Conservation (phyloP, 148 eudicot genomes). For the Dysphania ambrosioides region DNA sequence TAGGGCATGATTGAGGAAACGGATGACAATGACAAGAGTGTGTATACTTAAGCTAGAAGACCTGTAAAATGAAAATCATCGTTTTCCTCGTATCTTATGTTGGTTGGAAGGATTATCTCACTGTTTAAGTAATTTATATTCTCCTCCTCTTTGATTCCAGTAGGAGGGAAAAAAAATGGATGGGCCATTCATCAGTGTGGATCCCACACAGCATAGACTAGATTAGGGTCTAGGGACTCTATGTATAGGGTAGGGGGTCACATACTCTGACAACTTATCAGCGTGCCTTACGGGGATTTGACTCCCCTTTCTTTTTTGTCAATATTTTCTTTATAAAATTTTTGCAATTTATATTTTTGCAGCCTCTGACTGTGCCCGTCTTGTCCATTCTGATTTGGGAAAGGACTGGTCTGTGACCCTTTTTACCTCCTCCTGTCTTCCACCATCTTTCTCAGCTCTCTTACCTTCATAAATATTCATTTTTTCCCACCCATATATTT, state of each 20-base stretch:
- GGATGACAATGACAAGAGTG: constrained; percentile 6
- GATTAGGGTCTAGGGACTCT: background rate
- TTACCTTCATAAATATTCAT: background rate
- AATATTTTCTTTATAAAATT: background rate
- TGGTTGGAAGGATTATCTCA: background rate
- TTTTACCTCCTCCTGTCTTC: background rate
- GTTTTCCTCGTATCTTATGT: background rate
- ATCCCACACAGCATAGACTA: background rate
- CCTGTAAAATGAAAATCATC: background rate
- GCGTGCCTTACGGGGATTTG: constrained; percentile 37
- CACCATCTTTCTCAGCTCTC: background rate
- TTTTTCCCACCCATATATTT: background rate
- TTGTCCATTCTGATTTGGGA: constrained; percentile 34
- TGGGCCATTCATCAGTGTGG: background rate
- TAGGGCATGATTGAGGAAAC: background rate
- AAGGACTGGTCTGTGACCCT: constrained; percentile 29
- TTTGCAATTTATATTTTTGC: background rate
- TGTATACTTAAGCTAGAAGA: background rate
- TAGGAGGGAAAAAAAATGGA: background rate
- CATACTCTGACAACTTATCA: background rate
- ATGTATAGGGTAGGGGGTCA: background rate
- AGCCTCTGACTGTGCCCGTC: constrained; percentile 27
- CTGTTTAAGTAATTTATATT: background rate
- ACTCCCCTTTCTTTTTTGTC: constrained; percentile 13
- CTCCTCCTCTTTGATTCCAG: background rate